Evolutionary conservation across 768 basidiomycete genomes (phyloP).

Genomic region (Kwoniella sp.): DNA sequence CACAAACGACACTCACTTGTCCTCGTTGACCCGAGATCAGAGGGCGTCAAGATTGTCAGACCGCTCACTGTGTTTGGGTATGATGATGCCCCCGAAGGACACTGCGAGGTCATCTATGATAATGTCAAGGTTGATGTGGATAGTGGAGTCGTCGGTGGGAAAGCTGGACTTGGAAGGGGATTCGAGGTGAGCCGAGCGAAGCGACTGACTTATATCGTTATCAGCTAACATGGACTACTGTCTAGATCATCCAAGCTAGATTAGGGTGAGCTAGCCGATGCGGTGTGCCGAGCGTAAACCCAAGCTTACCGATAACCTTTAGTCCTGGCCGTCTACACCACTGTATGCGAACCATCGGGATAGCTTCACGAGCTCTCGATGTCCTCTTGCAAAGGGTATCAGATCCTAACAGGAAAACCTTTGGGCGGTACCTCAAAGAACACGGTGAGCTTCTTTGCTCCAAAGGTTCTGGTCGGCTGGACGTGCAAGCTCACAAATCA

Average conservation of each 20-base stretch:
- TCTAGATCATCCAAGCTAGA: constrained; percentile 43
- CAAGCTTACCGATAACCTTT: constrained; percentile 60
- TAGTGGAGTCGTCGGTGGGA: constrained; percentile 65
- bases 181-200: constrained; percentile 78
- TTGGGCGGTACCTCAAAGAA: constrained; percentile 86
- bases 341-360: constrained; percentile 96
- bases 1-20: constrained; percentile 92
- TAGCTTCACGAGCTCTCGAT: constrained; percentile 80
- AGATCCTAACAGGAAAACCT: constrained; percentile 87
- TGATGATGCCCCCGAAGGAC: constrained; percentile 94
- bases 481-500: not conserved
- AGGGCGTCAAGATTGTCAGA: constrained; percentile 86
- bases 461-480: not conserved
- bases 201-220: not conserved
- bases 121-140: constrained; percentile 84
- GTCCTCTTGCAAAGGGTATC: constrained; percentile 87
- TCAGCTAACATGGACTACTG: not conserved
- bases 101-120: constrained; percentile 91
- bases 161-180: constrained; percentile 86
- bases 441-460: constrained; percentile 65
- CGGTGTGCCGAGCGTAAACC: not conserved
- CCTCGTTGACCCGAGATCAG: constrained; percentile 82
- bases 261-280: constrained; percentile 31
- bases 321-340: constrained; percentile 95
- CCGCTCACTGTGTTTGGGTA: constrained; percentile 93